Evolutionary conservation across 495 filamentous ascomycete genomes (phyloP), one percentile per base, ranked within the genome.

Genomic region (Daldinia bambusicola): DNA sequence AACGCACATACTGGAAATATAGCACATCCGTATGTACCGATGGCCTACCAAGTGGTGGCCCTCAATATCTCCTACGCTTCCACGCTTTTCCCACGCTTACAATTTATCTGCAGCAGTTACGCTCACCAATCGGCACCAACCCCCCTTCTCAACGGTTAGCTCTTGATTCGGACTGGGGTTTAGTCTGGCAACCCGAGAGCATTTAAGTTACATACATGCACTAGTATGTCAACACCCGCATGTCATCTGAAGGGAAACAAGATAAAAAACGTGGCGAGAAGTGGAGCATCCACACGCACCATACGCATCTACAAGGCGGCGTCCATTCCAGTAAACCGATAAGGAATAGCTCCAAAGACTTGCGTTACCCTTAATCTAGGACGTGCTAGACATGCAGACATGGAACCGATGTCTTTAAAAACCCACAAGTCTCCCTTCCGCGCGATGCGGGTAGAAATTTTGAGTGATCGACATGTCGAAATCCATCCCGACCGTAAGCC

Each of bases 291-390:
- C 18, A 22, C 43, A 48, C 20, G 43, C 43, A 22, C 43, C 34
- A 36, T 10, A 10, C 6, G 34, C 34, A 36, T 36, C 34, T 36
- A 36, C 34, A 7, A 63, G 64, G 55, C 43, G 61, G 65, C 64
- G 50, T 52, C 26, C 50, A 52, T 57, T 65, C 63, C 26, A 57
- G 16, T 45, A 32, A 55, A 37, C 69, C 55, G 59, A 67, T 63
- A 13, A 61, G 38, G 60, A 31, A 61, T 56, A 37, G 53, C 16
- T 58, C 62, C 61, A 22, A 48, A 66, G 56, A 66, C 62, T 58
- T 52, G 61, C 69, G 66, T 63, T 62, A 73, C 61, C 70, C 66
- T 73, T 73, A 69, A 73, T 73, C 63, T 65, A 72, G 70, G 50
- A 50, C 32, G 61, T 62, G 56, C 16, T 48, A 18, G 43, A 48